Conservation (phyloP, 2,329 filamentous ascomycete species). For the Xylariaceae sp. region DNA sequence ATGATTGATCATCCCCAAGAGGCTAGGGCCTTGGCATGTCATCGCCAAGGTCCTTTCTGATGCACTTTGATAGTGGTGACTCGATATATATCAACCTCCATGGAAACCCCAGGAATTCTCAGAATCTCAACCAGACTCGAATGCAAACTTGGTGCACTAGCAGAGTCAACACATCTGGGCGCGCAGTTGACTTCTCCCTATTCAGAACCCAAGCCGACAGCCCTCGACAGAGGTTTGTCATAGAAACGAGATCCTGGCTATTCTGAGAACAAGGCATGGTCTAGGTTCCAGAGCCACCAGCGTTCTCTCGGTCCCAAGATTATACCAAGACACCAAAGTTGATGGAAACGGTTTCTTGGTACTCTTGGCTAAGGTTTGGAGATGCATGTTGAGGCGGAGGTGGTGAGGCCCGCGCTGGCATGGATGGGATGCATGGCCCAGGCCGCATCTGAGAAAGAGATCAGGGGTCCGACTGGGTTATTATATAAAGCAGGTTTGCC, state of each 20-base stretch:
- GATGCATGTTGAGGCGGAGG: not conserved
- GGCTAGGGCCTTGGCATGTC: conserved; percentile 21
- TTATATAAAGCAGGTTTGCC: not conserved
- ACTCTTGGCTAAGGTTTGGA: conserved; percentile 14
- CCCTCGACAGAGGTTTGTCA: not conserved
- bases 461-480: not conserved
- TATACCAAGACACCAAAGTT: conserved; percentile 5
- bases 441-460: not conserved
- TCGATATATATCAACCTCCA: not conserved
- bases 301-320: conserved; percentile 5
- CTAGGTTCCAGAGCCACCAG: too few relatives aligned
- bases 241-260: too few relatives aligned
- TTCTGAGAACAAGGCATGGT: too few relatives aligned
- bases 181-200: conserved; percentile 20
- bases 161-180: conserved; percentile 5
- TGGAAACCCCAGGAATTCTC: not conserved
- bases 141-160: not conserved
- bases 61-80: not conserved
- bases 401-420: not conserved
- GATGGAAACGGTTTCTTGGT: conserved; percentile 16
- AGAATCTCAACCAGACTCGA: too few relatives aligned
- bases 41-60: conserved; percentile 20
- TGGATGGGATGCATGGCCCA: not conserved
- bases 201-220: not conserved
- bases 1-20: not conserved